Percentiles rank a stretch among this genome's conserved stretches.
Conservation (phyloP, 2,329 filamentous ascomycete species). For the Talaromyces sp. region DNA sequence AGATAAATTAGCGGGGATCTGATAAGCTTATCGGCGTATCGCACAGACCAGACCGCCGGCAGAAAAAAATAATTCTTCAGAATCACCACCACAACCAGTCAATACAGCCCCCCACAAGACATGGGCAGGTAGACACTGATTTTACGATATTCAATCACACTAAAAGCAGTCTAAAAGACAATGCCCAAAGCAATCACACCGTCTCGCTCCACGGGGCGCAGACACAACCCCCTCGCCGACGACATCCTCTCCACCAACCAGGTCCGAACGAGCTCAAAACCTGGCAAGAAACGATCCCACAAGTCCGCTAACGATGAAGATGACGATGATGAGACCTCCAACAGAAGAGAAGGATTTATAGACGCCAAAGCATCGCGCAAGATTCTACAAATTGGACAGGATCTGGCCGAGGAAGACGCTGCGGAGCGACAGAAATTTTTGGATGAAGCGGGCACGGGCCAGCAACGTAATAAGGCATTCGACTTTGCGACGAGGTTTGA, state of each 20-base stretch:
- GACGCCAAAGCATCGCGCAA: conserved; percentile 84
- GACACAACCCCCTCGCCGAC: conserved; percentile 88
- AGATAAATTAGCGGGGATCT: background rate
- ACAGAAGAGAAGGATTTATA: conserved; percentile 60
- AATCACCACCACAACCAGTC: background rate
- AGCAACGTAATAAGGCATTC: conserved; percentile 62
- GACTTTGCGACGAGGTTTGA: conserved; percentile 71
- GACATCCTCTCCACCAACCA: conserved; percentile 71
- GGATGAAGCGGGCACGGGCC: conserved; percentile 34
- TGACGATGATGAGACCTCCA: conserved; percentile 22
- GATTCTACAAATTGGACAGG: conserved; percentile 84
- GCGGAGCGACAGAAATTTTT: conserved; percentile 42
- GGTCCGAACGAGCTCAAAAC: conserved; percentile 68
- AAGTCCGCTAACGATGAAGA: conserved; percentile 56
- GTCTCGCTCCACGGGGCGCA: conserved; percentile 57
- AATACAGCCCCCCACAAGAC: conserved; percentile 23
- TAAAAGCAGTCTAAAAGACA: background rate
- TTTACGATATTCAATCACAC: background rate
- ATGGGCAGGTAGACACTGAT: background rate
- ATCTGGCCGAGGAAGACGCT: conserved; percentile 78
- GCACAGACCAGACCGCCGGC: conserved; percentile 25
- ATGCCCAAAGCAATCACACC: conserved; percentile 75
- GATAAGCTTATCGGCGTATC: conserved; percentile 17
- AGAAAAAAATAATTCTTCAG: conserved; percentile 28
- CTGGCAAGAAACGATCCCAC: conserved; percentile 61